Evolutionary conservation across 2,329 filamentous ascomycete species (phyloP).

Genomic region (Colletotrichum sp.): DNA sequence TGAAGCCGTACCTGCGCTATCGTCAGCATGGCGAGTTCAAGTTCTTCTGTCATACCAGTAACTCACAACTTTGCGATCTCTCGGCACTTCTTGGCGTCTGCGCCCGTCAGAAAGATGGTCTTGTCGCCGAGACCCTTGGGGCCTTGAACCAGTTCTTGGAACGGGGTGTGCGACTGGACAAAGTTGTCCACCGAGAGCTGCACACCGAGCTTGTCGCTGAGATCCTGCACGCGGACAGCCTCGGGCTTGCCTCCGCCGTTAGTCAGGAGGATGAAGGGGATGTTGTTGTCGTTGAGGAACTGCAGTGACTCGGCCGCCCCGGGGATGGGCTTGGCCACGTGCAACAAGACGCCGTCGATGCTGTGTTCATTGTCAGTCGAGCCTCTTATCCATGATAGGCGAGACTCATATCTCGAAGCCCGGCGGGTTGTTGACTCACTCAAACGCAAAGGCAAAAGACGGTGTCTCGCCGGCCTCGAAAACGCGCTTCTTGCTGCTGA

Average conservation of each 20-base stretch:
- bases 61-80: slow-evolving; percentile 71
- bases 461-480: slow-evolving; percentile 26
- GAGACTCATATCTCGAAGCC: background rate
- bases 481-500: slow-evolving; percentile 18
- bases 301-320: slow-evolving; percentile 76
- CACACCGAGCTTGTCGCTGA: slow-evolving; percentile 48
- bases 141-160: slow-evolving; percentile 71
- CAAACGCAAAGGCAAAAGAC: slow-evolving; percentile 44
- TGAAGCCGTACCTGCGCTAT: slow-evolving; percentile 68
- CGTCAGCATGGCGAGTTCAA: background rate
- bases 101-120: slow-evolving; percentile 78
- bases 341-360: slow-evolving; percentile 95
- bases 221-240: slow-evolving; percentile 26
- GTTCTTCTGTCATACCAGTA: slow-evolving; percentile 31
- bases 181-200: slow-evolving; percentile 62
- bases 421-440: slow-evolving; percentile 27
- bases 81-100: slow-evolving; percentile 70
- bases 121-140: slow-evolving; percentile 61
- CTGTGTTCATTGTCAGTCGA: slow-evolving; percentile 29
- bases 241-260: slow-evolving; percentile 93
- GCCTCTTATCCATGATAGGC: background rate
- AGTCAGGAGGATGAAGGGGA: slow-evolving; percentile 93
- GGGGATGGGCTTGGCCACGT: slow-evolving; percentile 78
- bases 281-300: slow-evolving; percentile 74
- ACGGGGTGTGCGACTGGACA: slow-evolving; percentile 91